phyloP scores from a whole-genome alignment of 2,329 filamentous ascomycete species.

The Allantophomopsis cytisporea region DNA sequence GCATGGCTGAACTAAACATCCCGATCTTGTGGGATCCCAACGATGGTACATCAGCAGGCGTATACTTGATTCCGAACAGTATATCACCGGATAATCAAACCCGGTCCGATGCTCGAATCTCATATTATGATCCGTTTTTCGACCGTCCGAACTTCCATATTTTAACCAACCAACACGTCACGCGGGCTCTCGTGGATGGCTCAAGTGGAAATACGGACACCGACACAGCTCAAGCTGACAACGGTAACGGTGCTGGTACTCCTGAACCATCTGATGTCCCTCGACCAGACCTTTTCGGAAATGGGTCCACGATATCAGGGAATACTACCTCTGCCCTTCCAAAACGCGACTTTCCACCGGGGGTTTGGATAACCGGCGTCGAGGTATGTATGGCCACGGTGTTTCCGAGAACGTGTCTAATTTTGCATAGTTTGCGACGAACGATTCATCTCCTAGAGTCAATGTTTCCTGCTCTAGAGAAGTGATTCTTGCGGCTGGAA shows the following conservation, averaged over 20 bases:
- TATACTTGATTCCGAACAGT: conserved; percentile 22
- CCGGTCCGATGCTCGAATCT: conserved; percentile 24
- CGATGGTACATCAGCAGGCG: conserved; percentile 21
- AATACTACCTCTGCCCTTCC: too few relatives aligned
- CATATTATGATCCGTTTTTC: conserved; percentile 23
- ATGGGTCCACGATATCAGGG: too few relatives aligned
- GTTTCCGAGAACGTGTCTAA: not conserved
- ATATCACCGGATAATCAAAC: conserved; percentile 25
- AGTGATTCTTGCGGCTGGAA: conserved; percentile 31
- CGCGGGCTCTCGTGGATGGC: conserved; percentile 18
- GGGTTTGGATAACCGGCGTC: conserved; percentile 18
- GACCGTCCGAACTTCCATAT: conserved; percentile 24
- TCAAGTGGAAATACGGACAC: conserved; percentile 2
- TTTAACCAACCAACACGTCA: conserved; percentile 23
- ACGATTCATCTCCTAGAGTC: too few relatives aligned
- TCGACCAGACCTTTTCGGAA: too few relatives aligned
- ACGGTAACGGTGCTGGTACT: too few relatives aligned
- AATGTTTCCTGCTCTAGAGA: conserved; percentile 16
- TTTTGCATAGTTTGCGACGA: conserved; percentile 5
- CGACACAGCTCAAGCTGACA: too few relatives aligned
- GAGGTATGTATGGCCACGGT: conserved; percentile 17
- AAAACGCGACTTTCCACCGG: conserved; percentile 3
- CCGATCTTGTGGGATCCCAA: conserved; percentile 22
- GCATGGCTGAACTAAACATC: conserved; percentile 22
- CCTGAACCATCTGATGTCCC: too few relatives aligned